Evolutionary conservation across 768 basidiomycete species (phyloP).

Genomic region (Boletus vermiculosoides): DNA sequence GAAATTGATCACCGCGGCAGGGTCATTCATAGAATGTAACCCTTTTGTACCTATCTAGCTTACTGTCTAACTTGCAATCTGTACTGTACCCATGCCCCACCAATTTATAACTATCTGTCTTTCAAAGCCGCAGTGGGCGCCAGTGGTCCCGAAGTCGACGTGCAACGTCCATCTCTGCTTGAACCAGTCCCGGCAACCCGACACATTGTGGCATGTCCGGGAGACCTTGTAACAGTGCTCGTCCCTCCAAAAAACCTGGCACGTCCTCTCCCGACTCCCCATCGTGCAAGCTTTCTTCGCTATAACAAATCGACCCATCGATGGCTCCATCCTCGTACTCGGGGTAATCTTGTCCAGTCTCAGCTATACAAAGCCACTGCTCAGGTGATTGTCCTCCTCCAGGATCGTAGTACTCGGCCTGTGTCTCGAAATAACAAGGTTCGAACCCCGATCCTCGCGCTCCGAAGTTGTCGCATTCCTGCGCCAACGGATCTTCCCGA

Average conservation of each 20-base stretch:
- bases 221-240: slow-evolving; percentile 47
- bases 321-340: not conserved
- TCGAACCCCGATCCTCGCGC: not conserved
- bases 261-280: not conserved
- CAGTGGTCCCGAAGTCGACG: slow-evolving; percentile 58
- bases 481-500: not conserved
- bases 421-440: not conserved
- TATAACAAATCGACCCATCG: not conserved
- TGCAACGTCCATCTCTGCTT: slow-evolving; percentile 64
- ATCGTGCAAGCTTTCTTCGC: not conserved
- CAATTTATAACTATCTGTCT: not conserved
- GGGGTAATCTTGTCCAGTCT: not conserved
- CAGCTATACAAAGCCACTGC: not conserved
- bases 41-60: slow-evolving; percentile 5
- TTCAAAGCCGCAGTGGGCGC: slow-evolving; percentile 57
- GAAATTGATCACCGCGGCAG: slow-evolving; percentile 28
- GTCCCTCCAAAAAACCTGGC: slow-evolving; percentile 49
- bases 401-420: not conserved
- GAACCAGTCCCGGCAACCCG: slow-evolving; percentile 33
- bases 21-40: slow-evolving; percentile 26
- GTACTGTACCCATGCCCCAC: not conserved
- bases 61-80: not conserved
- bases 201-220: slow-evolving; percentile 12
- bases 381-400: not conserved
- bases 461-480: slow-evolving; percentile 2